These are phyloP conservation scores for Pyrenophora tritici-repentis DNA, from an alignment of 2,329 filamentous ascomycete genomes.

Conservation along the genomic window DNA sequence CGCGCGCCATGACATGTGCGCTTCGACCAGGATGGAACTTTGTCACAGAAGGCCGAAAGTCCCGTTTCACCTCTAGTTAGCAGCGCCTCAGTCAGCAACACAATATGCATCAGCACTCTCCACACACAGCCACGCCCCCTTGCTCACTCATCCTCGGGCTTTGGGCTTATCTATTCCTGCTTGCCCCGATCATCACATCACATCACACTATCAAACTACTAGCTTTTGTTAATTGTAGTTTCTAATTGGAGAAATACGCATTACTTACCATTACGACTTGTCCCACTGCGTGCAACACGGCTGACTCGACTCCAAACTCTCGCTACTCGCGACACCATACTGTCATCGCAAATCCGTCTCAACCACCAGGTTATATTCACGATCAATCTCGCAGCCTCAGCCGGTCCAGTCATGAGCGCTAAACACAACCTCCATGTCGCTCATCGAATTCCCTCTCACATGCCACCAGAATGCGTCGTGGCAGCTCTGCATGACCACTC, in stretches of 20 bases:
- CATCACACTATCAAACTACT: no score
- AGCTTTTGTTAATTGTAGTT: slow-evolving; percentile 7
- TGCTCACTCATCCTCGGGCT: not conserved
- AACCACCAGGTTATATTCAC: not conserved
- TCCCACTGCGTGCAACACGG: no score
- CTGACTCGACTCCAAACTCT: no score
- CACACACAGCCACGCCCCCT: slow-evolving; percentile 3
- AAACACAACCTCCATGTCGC: slow-evolving; percentile 42
- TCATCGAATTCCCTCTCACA: slow-evolving; percentile 34
- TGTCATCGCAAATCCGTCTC: no score
- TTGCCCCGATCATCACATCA: not conserved
- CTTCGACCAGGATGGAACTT: no score
- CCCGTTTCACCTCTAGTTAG: slow-evolving; percentile 10
- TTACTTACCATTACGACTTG: no score
- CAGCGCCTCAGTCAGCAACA: slow-evolving; percentile 14
- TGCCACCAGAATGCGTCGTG: slow-evolving; percentile 33
- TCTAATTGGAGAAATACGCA: not conserved
- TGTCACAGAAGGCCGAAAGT: not conserved
- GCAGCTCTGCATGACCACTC: slow-evolving; percentile 43
- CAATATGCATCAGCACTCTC: slow-evolving; percentile 11
- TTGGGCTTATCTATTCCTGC: not conserved
- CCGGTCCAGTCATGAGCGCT: slow-evolving; percentile 24
- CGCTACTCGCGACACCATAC: no score
- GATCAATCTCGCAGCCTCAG: not conserved
- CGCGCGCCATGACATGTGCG: no score